phyloP scores from a whole-genome alignment of 2,329 filamentous ascomycete genomes.

The Clonostachys chloroleuca region DNA sequence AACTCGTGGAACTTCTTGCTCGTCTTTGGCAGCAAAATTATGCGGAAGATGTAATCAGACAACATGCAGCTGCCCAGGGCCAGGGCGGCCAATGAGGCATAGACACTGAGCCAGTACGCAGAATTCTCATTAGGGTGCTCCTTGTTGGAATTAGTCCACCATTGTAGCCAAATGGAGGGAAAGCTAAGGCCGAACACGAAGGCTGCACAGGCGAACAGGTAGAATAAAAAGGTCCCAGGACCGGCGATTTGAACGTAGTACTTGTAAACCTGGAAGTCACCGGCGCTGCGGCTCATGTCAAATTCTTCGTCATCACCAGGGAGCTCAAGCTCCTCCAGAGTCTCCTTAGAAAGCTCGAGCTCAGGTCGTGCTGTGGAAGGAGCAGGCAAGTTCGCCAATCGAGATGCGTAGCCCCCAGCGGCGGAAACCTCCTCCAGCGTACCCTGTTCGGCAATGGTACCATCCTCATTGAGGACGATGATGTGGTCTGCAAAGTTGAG shows the following conservation, averaged over 20 bases:
- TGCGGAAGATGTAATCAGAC: too few species aligned
- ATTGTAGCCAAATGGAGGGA: not conserved
- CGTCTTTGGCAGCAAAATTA: too few species aligned
- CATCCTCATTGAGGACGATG: conserved; percentile 1
- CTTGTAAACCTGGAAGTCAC: conserved; percentile 3
- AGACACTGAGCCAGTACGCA: too few species aligned
- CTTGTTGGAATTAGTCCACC: too few species aligned
- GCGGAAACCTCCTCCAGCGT: not conserved
- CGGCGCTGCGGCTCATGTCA: conserved; percentile 4
- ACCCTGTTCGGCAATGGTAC: conserved; percentile 2
- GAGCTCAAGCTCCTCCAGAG: accelerated
- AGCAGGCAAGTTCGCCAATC: too few species aligned
- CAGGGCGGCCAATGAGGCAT: too few species aligned
- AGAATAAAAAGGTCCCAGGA: not conserved
- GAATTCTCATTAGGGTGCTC: too few species aligned
- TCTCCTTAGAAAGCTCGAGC: not conserved
- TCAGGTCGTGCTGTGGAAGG: not conserved
- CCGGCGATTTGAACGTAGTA: conserved; percentile 3
- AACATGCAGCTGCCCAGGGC: too few species aligned
- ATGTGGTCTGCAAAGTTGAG: conserved; percentile 4
- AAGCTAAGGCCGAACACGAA: not conserved
- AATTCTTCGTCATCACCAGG: conserved; percentile 1
- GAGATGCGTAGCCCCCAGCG: conserved; percentile 1
- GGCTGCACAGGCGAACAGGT: conserved; percentile 2
- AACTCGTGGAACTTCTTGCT: too few species aligned